A percentile compares a stretch with the other conserved stretches of the same genome.
phyloP scores from a whole-genome alignment of 176 grass and related monocot genomes.

The Aegilops tauschii region DNA sequence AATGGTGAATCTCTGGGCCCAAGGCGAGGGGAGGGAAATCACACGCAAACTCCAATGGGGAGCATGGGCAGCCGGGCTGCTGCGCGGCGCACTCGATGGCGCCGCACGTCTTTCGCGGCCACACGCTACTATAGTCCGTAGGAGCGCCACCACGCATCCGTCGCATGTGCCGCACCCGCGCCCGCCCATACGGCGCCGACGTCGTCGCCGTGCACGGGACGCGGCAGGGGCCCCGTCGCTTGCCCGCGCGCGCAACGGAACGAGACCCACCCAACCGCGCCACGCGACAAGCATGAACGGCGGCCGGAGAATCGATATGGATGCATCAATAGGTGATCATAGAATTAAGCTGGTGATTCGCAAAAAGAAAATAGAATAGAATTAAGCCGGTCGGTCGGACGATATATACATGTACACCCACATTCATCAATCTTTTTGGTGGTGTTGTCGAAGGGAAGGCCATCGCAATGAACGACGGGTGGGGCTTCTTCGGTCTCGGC shows the following conservation, averaged over 20 bases:
- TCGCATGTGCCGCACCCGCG: neutral
- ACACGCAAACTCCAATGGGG: neutral
- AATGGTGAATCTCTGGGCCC: neutral
- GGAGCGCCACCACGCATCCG: neutral
- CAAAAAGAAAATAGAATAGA: too few species aligned
- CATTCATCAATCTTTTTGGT: neutral
- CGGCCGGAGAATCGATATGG: neutral
- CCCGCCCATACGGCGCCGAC: neutral
- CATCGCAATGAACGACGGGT: neutral
- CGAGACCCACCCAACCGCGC: neutral
- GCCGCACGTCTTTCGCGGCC: slow-evolving; percentile 5
- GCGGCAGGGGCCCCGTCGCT: neutral
- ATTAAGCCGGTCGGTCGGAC: neutral
- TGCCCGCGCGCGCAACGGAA: neutral
- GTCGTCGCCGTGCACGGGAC: neutral
- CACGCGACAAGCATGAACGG: neutral
- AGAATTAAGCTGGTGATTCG: too few species aligned
- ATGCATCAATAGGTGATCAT: neutral
- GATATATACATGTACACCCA: neutral
- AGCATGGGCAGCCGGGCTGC: too few species aligned
- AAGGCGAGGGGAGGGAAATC: neutral
- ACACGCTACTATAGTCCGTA: neutral
- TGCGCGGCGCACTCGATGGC: slow-evolving; percentile 6
- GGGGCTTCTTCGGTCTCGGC: too few species aligned
- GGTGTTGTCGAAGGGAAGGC: neutral